A percentile compares a stretch with the other conserved stretches of the same genome.
These are phyloP conservation scores for Penicillium aurantiogriseum DNA, from an alignment of 2,329 filamentous ascomycete genomes.

Conservation along the genomic window DNA sequence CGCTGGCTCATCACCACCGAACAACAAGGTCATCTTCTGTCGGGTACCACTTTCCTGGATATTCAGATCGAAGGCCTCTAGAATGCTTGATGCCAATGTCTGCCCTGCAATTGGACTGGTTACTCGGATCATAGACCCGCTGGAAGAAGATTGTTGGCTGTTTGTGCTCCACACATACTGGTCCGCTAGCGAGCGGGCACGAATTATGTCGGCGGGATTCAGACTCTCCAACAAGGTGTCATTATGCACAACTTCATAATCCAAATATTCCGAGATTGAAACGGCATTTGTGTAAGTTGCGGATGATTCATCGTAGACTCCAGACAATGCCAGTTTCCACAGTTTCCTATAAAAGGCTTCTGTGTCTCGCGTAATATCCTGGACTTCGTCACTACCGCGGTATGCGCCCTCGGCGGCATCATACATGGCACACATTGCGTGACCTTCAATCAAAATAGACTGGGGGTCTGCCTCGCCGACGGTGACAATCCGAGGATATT, in stretches of 20 bases:
- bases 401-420: conserved; percentile 42
- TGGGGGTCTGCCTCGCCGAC: conserved; percentile 48
- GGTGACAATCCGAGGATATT: conserved; percentile 54
- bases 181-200: conserved; percentile 49
- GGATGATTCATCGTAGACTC: conserved; percentile 37
- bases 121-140: conserved; percentile 23
- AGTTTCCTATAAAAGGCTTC: conserved; percentile 49
- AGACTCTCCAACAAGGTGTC: conserved; percentile 37
- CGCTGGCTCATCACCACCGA: conserved; percentile 52
- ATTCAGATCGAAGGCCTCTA: conserved; percentile 41
- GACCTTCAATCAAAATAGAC: conserved; percentile 52
- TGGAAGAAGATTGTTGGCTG: conserved; percentile 43
- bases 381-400: conserved; percentile 41
- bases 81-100: conserved; percentile 41
- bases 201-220: conserved; percentile 31
- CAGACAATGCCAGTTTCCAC: conserved; percentile 44
- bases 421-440: conserved; percentile 45
- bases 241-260: conserved; percentile 56
- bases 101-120: conserved; percentile 45
- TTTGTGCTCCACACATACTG: conserved; percentile 50
- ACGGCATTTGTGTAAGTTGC: conserved; percentile 55
- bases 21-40: conserved; percentile 49
- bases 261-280: conserved; percentile 56
- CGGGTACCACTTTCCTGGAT: conserved; percentile 37
- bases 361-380: conserved; percentile 37